Evolutionary conservation across 2,329 filamentous ascomycete genomes (phyloP), one percentile per base, ranked within the genome.

Genomic region (Exophiala bonariae): DNA sequence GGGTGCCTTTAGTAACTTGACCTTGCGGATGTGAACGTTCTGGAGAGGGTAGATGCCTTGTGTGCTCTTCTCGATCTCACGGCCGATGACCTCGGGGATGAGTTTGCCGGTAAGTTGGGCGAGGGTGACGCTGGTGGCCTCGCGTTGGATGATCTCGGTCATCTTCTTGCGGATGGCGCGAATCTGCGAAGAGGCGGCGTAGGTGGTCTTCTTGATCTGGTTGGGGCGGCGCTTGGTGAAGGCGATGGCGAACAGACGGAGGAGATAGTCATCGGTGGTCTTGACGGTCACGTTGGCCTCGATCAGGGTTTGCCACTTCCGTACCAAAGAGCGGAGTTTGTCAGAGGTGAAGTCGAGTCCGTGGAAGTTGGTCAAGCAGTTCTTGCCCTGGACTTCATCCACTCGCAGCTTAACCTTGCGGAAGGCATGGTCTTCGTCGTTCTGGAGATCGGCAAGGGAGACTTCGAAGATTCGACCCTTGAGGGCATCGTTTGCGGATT

Each of bases 201-300:
- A 99, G 72, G 93, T 99, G 68, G 93, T 99, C 88, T 97, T 99
- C 88, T 96, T 96, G 82, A 99, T 92, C 83, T 99, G 93, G 83
- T 97, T 99, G 66, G 89, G 90, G 70, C 93, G 87, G 76, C 90
- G 84, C 87, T 97, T 97, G 77, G 93, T 99, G 83, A 99, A 99
- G 66, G 89, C 93, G 65, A 99, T 99, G 74, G 89, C 89, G 81
- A 99, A 99, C 65, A 99, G 86, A 68, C 93, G 89, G 78, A 99
- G 84, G 73, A 97, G 91, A 82, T 99, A 97, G 79, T 99, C 93
- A 73, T 99, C 93, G 73, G 93, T 97, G 67, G 93, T 97, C 88
- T 97, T 97, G 82, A 99, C 91, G 62, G 95, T 96, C 70, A 97
- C 85, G 76, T 99, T 99, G 81, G 93, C 93, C 85, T 99, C 93